Conservation (phyloP, 1,284 basidiomycete species). For the Termitomyces sp. region DNA sequence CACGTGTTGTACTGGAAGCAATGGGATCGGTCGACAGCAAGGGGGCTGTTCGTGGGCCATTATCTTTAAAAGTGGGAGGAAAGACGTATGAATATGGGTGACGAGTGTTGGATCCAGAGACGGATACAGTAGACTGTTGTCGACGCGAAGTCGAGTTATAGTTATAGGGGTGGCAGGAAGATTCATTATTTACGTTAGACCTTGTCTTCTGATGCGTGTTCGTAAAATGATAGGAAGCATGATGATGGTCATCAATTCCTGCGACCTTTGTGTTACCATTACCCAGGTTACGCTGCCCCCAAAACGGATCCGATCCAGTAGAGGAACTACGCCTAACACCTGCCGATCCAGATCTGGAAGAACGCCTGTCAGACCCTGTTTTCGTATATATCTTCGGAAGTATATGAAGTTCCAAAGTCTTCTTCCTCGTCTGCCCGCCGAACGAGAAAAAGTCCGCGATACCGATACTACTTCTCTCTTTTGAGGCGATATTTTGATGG, state of each 20-base stretch:
- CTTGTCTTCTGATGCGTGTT: conserved; percentile 13
- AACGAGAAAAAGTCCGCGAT: conserved; percentile 47
- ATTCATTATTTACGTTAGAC: background rate
- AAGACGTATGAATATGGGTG: conserved; percentile 51
- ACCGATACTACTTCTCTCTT: conserved; percentile 37
- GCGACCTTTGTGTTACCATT: conserved; percentile 8
- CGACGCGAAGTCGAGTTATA: background rate
- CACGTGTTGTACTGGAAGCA: background rate
- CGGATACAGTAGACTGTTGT: conserved; percentile 12
- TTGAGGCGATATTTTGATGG: conserved; percentile 19
- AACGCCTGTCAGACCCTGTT: background rate
- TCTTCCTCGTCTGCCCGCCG: conserved; percentile 24
- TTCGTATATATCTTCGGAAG: conserved; percentile 8
- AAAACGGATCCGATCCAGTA: conserved; percentile 11
- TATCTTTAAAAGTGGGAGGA: conserved; percentile 18
- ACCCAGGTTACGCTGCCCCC: conserved; percentile 1
- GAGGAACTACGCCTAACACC: conserved; percentile 17
- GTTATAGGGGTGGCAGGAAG: conserved; percentile 6
- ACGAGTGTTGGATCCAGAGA: conserved; percentile 17
- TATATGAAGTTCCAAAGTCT: conserved; percentile 9
- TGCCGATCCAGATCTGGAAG: background rate
- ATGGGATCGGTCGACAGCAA: conserved; percentile 3
- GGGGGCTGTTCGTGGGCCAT: conserved; percentile 22
- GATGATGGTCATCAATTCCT: conserved; percentile 35
- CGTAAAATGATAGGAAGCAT: conserved; percentile 37